Percentiles rank a stretch among this genome's conserved stretches.
phyloP scores from a whole-genome alignment of 148 eudicot species.

The Pouteria glomerata region DNA sequence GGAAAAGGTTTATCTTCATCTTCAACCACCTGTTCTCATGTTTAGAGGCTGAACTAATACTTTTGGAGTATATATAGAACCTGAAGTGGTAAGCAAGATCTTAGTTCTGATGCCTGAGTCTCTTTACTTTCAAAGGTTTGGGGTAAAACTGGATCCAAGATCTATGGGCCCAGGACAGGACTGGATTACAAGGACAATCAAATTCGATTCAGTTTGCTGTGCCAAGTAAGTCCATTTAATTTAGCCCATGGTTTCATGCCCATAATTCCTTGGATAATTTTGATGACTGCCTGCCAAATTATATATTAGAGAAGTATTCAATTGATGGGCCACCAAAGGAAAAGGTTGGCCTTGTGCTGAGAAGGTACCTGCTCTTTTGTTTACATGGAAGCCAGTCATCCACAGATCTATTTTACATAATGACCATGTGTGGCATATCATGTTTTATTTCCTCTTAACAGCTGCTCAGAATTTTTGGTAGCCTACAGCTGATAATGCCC shows the following conservation, averaged over 20 bases:
- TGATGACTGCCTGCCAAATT: not conserved
- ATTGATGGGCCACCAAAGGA: not conserved
- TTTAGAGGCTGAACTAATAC: too few relatives aligned
- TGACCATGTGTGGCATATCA: not conserved
- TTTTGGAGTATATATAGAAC: not conserved
- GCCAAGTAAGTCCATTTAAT: constrained; percentile 42
- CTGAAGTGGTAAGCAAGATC: not conserved
- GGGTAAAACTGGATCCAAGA: constrained; percentile 87
- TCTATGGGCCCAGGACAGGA: constrained; percentile 89
- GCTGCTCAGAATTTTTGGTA: not conserved
- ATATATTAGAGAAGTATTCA: not conserved
- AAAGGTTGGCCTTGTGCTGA: not conserved
- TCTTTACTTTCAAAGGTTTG: constrained; percentile 49
- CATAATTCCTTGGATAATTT: not conserved
- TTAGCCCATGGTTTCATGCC: not conserved
- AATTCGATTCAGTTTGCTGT: constrained; percentile 69
- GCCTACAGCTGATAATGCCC: not conserved
- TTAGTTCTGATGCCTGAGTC: not conserved
- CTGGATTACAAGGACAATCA: constrained; percentile 73
- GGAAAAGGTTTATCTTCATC: constrained; percentile 31
- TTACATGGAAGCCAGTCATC: not conserved
- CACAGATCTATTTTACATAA: too few relatives aligned
- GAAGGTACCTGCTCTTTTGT: not conserved
- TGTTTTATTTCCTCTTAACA: not conserved
- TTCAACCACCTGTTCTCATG: not conserved